Conservation (phyloP, 2,329 filamentous ascomycete genomes). For the Acrodontium crateriforme region DNA sequence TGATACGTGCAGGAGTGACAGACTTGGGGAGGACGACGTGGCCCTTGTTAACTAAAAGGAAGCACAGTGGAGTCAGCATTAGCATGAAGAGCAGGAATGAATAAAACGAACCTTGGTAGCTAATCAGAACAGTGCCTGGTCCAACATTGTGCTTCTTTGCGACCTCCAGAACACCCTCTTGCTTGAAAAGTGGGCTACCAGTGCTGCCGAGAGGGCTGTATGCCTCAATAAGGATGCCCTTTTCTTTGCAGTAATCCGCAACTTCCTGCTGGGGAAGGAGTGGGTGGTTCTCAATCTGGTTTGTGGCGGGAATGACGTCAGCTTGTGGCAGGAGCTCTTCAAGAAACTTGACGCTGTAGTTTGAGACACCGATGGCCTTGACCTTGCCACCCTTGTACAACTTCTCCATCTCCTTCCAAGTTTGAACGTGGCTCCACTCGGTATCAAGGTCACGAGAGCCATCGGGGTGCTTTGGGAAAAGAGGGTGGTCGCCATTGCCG, state of each 20-base stretch:
- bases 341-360: slow-evolving; percentile 35
- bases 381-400: slow-evolving; percentile 36
- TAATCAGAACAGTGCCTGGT: slow-evolving; percentile 48
- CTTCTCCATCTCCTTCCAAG: slow-evolving; percentile 64
- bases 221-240: slow-evolving; percentile 58
- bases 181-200: slow-evolving; percentile 34
- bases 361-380: slow-evolving; percentile 37
- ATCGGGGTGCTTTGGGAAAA: slow-evolving; percentile 61
- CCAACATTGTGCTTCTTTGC: slow-evolving; percentile 37
- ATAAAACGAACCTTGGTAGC: slow-evolving; percentile 50
- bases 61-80: slow-evolving; percentile 3
- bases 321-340: slow-evolving; percentile 32
- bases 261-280: slow-evolving; percentile 59
- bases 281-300: slow-evolving; percentile 56
- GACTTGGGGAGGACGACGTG: slow-evolving; percentile 62
- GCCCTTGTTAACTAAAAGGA: slow-evolving; percentile 46
- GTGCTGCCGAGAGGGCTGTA: slow-evolving; percentile 44
- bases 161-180: slow-evolving; percentile 33
- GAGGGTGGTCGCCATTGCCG: slow-evolving; percentile 55
- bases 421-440: slow-evolving; percentile 56
- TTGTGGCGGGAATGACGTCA: slow-evolving; percentile 14
- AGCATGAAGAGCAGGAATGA: background rate
- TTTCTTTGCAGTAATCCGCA: slow-evolving; percentile 51
- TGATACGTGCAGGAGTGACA: slow-evolving; percentile 53
- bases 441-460: slow-evolving; percentile 60